Evolutionary conservation across 768 basidiomycete genomes (phyloP).

Genomic region (Phaeotremella skinneri): DNA sequence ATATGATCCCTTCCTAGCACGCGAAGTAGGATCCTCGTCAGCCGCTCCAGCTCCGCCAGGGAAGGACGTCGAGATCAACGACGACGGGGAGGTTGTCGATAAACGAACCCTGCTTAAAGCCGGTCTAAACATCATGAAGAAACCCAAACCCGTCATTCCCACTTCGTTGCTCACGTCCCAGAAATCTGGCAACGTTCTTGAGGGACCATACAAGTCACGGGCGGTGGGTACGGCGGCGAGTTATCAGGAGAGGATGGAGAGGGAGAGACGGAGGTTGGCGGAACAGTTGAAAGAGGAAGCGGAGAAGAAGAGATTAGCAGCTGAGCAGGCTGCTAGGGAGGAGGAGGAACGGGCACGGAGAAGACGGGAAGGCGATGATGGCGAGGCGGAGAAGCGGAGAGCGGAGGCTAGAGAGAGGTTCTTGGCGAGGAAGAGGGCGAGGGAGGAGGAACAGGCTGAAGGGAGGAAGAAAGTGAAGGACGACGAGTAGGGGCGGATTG

Average conservation of each 20-base stretch:
- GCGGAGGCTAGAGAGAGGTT: constrained; percentile 46
- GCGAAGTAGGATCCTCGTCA: constrained; percentile 27
- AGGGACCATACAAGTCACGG: constrained; percentile 52
- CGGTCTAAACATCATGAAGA: constrained; percentile 77
- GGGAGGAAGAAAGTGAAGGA: constrained; percentile 69
- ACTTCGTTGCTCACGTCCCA: constrained; percentile 53
- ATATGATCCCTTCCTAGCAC: constrained; percentile 47
- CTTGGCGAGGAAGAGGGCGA: constrained; percentile 45
- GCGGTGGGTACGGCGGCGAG: constrained; percentile 81
- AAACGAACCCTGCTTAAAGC: constrained; percentile 87
- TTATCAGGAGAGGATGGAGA: constrained; percentile 75
- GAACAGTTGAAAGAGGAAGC: constrained; percentile 75
- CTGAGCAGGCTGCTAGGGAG: constrained; percentile 64
- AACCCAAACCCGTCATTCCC: constrained; percentile 56
- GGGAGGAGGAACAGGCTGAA: constrained; percentile 29
- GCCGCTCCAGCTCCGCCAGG: constrained; percentile 59
- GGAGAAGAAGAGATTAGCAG: constrained; percentile 59
- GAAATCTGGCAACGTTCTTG: constrained; percentile 11
- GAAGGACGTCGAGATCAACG: constrained; percentile 86
- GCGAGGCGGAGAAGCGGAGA: constrained; percentile 46
- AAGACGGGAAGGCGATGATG: constrained; percentile 47
- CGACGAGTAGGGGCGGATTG: constrained; percentile 62
- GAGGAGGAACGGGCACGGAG: constrained; percentile 59
- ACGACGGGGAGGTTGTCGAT: constrained; percentile 96
- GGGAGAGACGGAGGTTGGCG: constrained; percentile 73